These are phyloP conservation scores for Podosphaera leucotricha DNA, from an alignment of 2,329 filamentous ascomycete species.

Conservation along the genomic window DNA sequence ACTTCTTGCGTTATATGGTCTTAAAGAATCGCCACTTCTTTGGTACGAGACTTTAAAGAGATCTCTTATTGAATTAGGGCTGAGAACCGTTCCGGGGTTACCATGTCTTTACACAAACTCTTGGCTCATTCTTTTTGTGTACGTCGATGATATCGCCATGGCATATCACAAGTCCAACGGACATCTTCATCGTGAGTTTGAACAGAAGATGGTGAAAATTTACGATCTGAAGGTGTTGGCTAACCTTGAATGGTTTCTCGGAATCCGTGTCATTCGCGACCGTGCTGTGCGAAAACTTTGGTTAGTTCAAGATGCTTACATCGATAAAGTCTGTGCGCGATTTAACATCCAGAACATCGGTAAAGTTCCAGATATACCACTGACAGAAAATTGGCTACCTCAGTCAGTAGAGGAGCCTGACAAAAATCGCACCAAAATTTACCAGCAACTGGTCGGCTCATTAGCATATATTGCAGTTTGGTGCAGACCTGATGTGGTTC, in stretches of 20 bases:
- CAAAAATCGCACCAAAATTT: background rate
- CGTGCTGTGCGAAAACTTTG: background rate
- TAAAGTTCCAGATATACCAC: background rate
- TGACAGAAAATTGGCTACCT: constrained; percentile 1
- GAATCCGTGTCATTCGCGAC: background rate
- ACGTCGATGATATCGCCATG: too few species aligned
- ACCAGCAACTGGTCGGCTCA: background rate
- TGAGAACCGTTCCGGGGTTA: too few species aligned
- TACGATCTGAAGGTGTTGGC: too few species aligned
- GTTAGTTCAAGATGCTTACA: background rate
- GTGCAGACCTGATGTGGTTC: background rate
- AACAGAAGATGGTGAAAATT: too few species aligned
- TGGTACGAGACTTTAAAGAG: too few species aligned
- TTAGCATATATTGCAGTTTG: background rate
- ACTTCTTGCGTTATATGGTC: too few species aligned
- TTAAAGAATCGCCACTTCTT: too few species aligned
- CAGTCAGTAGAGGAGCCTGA: background rate
- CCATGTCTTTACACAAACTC: too few species aligned
- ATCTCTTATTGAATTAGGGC: too few species aligned
- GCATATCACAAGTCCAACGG: too few species aligned
- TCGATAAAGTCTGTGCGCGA: background rate
- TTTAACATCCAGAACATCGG: background rate
- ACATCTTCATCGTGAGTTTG: too few species aligned
- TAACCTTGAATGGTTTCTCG: background rate
- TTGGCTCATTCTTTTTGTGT: too few species aligned